Conservation (phyloP, 148 eudicot species). For the Fagopyrum esculentum region DNA sequence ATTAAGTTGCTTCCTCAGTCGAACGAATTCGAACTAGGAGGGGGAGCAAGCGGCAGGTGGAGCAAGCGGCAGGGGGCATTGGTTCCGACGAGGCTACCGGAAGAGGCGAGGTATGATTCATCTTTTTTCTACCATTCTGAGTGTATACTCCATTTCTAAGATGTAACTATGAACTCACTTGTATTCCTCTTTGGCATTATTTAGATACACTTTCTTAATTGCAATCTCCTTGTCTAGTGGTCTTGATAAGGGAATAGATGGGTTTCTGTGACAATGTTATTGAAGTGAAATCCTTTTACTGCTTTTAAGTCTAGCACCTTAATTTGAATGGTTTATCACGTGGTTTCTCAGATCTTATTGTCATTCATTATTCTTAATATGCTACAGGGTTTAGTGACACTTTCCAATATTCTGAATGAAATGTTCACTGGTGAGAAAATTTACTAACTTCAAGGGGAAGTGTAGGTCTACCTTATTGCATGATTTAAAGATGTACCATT, state of each 20-base stretch:
- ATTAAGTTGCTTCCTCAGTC: too few relatives aligned
- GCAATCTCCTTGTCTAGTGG: neutral
- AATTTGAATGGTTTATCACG: neutral
- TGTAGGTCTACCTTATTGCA: neutral
- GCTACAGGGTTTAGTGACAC: neutral
- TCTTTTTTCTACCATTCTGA: too few relatives aligned
- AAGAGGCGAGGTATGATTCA: too few relatives aligned
- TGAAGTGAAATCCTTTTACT: neutral
- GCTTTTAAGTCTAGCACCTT: neutral
- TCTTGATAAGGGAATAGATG: neutral
- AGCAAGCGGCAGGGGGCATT: too few relatives aligned
- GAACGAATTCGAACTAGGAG: too few relatives aligned
- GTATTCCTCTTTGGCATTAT: neutral
- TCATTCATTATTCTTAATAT: neutral
- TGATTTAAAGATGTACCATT: neutral
- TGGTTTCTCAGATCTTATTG: neutral
- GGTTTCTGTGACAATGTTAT: neutral
- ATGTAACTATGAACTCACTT: neutral
- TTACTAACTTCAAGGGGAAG: neutral
- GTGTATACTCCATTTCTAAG: too few relatives aligned
- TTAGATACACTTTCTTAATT: neutral
- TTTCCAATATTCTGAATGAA: neutral
- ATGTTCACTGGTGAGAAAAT: neutral
- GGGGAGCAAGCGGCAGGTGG: too few relatives aligned
- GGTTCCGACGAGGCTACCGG: too few relatives aligned